A percentile compares a stretch with the other conserved stretches of the same genome.
phyloP scores from a whole-genome alignment of 495 filamentous ascomycete species.

The Pseudoneurospora amorphoporcata region DNA sequence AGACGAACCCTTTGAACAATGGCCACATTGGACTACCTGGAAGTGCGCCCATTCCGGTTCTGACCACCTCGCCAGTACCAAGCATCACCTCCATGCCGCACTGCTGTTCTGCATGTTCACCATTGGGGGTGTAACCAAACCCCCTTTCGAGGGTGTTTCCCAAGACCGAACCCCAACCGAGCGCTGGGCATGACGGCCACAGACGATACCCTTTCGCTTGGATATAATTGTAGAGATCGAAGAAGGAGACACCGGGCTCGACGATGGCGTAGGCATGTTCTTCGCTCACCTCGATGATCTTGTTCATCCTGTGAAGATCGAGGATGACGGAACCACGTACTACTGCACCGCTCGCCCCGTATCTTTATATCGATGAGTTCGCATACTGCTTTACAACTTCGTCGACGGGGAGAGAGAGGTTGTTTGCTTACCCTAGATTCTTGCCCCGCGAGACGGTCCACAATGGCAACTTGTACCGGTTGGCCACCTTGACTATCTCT shows the following conservation, averaged over 20 bases:
- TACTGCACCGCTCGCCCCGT: conserved; percentile 42
- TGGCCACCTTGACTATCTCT: conserved; percentile 16
- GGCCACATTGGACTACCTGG: conserved; percentile 13
- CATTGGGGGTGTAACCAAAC: conserved; percentile 34
- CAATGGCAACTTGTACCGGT: conserved; percentile 33
- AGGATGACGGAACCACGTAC: conserved; percentile 40
- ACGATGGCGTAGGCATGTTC: conserved; percentile 41
- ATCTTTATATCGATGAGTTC: conserved; percentile 19
- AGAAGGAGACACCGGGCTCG: conserved; percentile 45
- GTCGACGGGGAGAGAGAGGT: not conserved
- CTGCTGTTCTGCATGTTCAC: conserved; percentile 36
- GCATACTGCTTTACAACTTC: not conserved
- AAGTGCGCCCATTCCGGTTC: conserved; percentile 38
- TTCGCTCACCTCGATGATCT: conserved; percentile 41
- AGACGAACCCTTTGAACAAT: conserved; percentile 12
- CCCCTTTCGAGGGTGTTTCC: conserved; percentile 39
- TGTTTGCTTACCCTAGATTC: conserved; percentile 28
- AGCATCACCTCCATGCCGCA: conserved; percentile 40
- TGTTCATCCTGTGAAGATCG: conserved; percentile 43
- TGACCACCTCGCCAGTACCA: conserved; percentile 32
- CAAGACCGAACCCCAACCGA: conserved; percentile 45
- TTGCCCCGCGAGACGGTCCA: conserved; percentile 40
- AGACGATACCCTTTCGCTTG: conserved; percentile 32
- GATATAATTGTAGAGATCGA: conserved; percentile 39
- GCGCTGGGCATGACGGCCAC: conserved; percentile 39